Percentiles rank a stretch among this genome's conserved stretches.
phyloP scores from a whole-genome alignment of 345 rosid genomes.

The Punica granatum region DNA sequence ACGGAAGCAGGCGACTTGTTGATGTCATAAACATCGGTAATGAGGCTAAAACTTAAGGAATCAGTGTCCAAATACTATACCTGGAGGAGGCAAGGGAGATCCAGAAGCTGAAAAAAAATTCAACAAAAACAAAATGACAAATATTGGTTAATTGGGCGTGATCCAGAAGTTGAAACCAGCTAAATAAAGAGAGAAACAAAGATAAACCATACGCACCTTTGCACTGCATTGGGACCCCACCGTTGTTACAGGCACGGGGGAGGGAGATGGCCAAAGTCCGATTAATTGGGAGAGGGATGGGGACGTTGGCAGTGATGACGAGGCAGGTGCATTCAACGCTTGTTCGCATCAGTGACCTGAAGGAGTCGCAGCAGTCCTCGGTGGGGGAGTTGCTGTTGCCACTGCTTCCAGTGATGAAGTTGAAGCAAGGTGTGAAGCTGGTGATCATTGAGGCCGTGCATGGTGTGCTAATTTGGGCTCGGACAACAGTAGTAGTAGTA shows the following conservation, averaged over 20 bases:
- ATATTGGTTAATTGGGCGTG: neutral
- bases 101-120: slow-evolving; percentile 59
- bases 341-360: slow-evolving; percentile 38
- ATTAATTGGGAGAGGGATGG: slow-evolving; percentile 57
- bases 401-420: slow-evolving; percentile 69
- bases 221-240: slow-evolving; percentile 63
- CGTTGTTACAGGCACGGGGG: slow-evolving; percentile 57
- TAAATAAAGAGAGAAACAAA: neutral
- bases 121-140: neutral
- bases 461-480: slow-evolving; percentile 67
- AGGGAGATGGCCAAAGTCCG: slow-evolving; percentile 58
- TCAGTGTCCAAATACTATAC: slow-evolving; percentile 15
- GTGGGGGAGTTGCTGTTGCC: slow-evolving; percentile 52
- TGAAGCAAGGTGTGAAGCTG: slow-evolving; percentile 76
- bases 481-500: slow-evolving; percentile 15
- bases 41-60: neutral
- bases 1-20: too few relatives aligned
- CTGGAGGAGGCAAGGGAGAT: slow-evolving; percentile 82
- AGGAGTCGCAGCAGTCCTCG: slow-evolving; percentile 49
- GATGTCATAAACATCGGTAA: neutral
- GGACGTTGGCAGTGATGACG: slow-evolving; percentile 61
- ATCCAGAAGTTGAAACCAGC: too few relatives aligned
- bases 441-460: slow-evolving; percentile 72
- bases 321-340: slow-evolving; percentile 70
- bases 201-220: slow-evolving; percentile 33